These are phyloP conservation scores for Arachis stenosperma DNA, from an alignment of 306 rosid species.

Conservation along the genomic window DNA sequence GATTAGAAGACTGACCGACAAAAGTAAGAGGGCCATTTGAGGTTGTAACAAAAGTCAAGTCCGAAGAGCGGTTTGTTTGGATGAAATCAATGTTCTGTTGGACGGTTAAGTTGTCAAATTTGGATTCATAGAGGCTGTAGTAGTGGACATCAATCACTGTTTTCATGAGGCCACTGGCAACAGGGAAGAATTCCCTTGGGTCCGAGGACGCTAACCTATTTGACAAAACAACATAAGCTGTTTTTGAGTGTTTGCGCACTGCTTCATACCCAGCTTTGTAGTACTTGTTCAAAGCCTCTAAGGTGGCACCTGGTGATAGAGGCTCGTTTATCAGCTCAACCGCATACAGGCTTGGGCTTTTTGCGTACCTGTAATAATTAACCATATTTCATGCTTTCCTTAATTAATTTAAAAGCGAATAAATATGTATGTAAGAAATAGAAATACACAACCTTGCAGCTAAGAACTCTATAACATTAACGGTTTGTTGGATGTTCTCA, in stretches of 20 bases:
- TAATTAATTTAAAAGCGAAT: no score
- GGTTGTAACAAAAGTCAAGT: constrained; percentile 56
- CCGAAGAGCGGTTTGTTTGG: constrained; percentile 49
- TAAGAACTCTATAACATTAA: constrained; percentile 67
- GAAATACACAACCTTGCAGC: constrained; percentile 58
- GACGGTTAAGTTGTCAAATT: constrained; percentile 44
- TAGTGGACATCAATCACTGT: constrained; percentile 76
- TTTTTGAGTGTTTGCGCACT: constrained; percentile 59
- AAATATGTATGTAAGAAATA: no score
- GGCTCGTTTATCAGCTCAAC: constrained; percentile 84
- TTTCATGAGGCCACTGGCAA: constrained; percentile 49
- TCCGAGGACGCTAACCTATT: constrained; percentile 56
- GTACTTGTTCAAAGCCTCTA: constrained; percentile 56
- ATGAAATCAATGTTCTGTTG: constrained; percentile 70
- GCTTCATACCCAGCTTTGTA: constrained; percentile 65
- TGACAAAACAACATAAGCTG: constrained; percentile 60
- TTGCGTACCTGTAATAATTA: constrained; percentile 52
- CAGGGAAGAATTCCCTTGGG: constrained; percentile 59
- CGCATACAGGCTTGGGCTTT: constrained; percentile 61
- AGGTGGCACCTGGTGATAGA: constrained; percentile 52
- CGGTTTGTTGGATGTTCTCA: constrained; percentile 60
- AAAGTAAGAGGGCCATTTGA: constrained; percentile 78
- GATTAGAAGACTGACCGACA: constrained; percentile 54
- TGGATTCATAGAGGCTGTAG: constrained; percentile 55
- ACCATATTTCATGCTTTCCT: neutral